Conservation (phyloP, 345 rosid species). For the Angophora floribunda region DNA sequence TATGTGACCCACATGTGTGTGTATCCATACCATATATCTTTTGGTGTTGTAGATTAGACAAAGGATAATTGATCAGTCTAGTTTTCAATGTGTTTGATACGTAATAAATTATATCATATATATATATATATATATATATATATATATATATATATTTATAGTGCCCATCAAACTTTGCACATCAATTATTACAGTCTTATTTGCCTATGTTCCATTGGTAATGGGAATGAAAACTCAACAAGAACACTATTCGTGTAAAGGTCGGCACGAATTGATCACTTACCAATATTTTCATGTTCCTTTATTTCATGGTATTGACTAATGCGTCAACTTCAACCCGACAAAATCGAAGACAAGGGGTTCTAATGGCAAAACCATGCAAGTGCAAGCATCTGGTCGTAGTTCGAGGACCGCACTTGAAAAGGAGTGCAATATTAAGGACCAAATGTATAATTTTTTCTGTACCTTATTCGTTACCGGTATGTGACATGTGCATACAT, state of each 20-base stretch:
- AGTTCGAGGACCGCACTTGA: background rate
- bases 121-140: no score
- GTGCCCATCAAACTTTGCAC: rapidly evolving
- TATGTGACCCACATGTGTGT: background rate
- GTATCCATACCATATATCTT: background rate
- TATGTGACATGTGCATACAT: background rate
- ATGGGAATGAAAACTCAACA: background rate
- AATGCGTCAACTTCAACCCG: background rate
- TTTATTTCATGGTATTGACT: background rate
- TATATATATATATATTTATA: no score
- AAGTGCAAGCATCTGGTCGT: background rate
- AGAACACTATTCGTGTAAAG: background rate
- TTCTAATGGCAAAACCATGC: background rate
- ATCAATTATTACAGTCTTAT: background rate
- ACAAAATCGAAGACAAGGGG: background rate
- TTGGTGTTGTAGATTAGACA: background rate
- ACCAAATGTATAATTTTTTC: background rate
- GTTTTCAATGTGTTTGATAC: background rate
- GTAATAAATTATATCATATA: background rate
- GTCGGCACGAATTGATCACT: background rate
- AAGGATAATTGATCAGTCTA: background rate
- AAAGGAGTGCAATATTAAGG: background rate
- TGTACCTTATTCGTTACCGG: background rate
- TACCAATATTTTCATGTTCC: background rate
- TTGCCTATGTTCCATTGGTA: background rate